Conservation (phyloP, 805 yeast species). For the Brettanomyces sp. region DNA sequence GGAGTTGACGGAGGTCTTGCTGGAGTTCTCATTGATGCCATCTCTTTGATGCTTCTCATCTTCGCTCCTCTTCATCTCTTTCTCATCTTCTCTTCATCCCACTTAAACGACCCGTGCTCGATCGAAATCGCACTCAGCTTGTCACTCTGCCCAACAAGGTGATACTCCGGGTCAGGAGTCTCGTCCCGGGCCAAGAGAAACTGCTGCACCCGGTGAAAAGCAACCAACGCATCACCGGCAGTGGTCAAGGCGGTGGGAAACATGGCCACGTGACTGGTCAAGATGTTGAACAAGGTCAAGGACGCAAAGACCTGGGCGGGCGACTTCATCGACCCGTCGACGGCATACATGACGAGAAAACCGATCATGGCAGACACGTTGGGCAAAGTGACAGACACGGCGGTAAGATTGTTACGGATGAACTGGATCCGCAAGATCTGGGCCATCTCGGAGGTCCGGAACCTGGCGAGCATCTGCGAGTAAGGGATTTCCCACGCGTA, state of each 20-base stretch:
- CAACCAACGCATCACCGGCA: constrained; percentile 62
- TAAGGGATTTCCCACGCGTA: constrained; percentile 91
- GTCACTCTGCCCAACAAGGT: constrained; percentile 8
- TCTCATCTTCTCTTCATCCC: constrained; percentile 44
- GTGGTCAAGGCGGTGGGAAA: constrained; percentile 64
- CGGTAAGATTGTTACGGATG: constrained; percentile 50
- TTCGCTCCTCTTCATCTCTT: too few species aligned
- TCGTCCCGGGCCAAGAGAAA: constrained; percentile 34
- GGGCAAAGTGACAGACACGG: constrained; percentile 61
- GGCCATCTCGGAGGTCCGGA: constrained; percentile 54
- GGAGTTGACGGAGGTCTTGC: too few species aligned
- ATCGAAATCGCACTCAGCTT: constrained; percentile 35
- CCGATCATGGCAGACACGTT: constrained; percentile 61
- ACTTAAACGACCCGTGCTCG: constrained; percentile 48
- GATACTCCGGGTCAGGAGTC: constrained; percentile 19
- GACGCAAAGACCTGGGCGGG: constrained; percentile 67
- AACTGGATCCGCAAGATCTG: constrained; percentile 56
- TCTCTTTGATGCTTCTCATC: too few species aligned
- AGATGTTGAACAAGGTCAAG: constrained; percentile 53
- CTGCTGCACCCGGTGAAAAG: constrained; percentile 47
- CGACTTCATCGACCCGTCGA: constrained; percentile 25
- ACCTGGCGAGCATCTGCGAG: constrained; percentile 39
- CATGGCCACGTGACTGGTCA: constrained; percentile 55
- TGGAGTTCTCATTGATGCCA: too few species aligned
- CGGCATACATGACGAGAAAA: constrained; percentile 32